Evolutionary conservation across 2,329 filamentous ascomycete genomes (phyloP).

Genomic region (Geosmithia flava): DNA sequence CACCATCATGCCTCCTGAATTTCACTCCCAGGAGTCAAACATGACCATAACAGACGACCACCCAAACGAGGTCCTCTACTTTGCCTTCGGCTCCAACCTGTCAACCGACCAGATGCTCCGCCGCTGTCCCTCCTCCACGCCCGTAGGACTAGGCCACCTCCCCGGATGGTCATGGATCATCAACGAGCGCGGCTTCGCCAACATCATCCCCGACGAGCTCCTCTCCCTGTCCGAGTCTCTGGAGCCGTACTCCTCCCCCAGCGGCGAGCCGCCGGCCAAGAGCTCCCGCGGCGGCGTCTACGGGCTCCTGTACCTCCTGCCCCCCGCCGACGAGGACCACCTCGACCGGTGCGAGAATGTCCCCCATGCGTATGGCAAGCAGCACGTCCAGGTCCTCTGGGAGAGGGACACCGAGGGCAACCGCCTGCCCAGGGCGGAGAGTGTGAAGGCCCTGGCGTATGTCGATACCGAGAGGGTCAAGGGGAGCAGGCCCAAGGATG

Average conservation of each 20-base stretch:
- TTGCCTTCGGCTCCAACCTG: constrained; percentile 61
- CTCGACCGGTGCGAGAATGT: constrained; percentile 52
- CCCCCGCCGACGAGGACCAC: constrained; percentile 31
- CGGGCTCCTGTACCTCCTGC: constrained; percentile 43
- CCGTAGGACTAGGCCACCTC: constrained; percentile 45
- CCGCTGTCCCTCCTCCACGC: constrained; percentile 46
- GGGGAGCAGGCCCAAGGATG: constrained; percentile 30
- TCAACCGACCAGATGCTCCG: constrained; percentile 50
- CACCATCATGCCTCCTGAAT: constrained; percentile 6
- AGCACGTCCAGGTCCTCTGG: constrained; percentile 18
- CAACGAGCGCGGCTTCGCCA: constrained; percentile 55
- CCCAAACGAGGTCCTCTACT: constrained; percentile 38
- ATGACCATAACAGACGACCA: constrained; percentile 21
- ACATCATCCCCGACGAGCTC: constrained; percentile 32
- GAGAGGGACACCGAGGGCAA: constrained; percentile 9
- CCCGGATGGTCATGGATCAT: constrained; percentile 52
- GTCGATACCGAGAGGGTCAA: constrained; percentile 32
- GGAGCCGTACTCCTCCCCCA: too few species aligned
- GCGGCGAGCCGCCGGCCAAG: background rate
- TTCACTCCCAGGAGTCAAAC: constrained; percentile 18
- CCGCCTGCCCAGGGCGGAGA: constrained; percentile 8
- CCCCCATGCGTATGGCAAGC: constrained; percentile 46
- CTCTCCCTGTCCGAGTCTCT: background rate
- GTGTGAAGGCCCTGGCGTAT: constrained; percentile 41
- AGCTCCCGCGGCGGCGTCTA: constrained; percentile 28